phyloP scores from a whole-genome alignment of 1,284 basidiomycete genomes.

The Fomitopsis betulina region DNA sequence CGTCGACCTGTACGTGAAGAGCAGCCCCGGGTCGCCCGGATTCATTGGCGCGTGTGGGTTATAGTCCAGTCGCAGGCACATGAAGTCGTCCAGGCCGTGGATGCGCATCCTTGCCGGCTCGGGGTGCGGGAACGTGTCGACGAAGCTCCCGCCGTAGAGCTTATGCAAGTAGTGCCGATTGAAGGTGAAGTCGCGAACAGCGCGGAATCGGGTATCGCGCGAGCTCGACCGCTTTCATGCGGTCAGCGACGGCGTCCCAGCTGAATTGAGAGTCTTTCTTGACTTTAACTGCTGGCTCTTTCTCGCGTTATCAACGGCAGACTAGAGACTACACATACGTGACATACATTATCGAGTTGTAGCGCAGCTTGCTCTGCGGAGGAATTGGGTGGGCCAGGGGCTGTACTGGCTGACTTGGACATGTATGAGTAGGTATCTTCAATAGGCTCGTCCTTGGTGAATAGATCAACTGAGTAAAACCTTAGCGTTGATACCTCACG shows the following conservation, averaged over 20 bases:
- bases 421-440: too few relatives aligned
- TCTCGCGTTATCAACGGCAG: too few relatives aligned
- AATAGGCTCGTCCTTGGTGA: too few relatives aligned
- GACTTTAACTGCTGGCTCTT: conserved; percentile 1
- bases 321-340: too few relatives aligned
- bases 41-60: conserved; percentile 6
- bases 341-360: too few relatives aligned
- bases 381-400: too few relatives aligned
- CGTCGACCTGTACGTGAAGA: not conserved
- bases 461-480: too few relatives aligned
- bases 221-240: not conserved
- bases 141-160: conserved; percentile 6
- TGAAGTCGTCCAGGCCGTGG: conserved; percentile 7
- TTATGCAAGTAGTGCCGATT: not conserved
- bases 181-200: not conserved
- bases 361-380: too few relatives aligned
- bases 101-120: not conserved
- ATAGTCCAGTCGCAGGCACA: not conserved
- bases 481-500: too few relatives aligned
- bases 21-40: conserved; percentile 1
- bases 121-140: conserved; percentile 2
- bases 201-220: not conserved
- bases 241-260: conserved; percentile 1
- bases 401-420: too few relatives aligned
- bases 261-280: conserved; percentile 8